Conservation (phyloP, 805 yeast genomes). For the Yamadazyma phyllophila region DNA sequence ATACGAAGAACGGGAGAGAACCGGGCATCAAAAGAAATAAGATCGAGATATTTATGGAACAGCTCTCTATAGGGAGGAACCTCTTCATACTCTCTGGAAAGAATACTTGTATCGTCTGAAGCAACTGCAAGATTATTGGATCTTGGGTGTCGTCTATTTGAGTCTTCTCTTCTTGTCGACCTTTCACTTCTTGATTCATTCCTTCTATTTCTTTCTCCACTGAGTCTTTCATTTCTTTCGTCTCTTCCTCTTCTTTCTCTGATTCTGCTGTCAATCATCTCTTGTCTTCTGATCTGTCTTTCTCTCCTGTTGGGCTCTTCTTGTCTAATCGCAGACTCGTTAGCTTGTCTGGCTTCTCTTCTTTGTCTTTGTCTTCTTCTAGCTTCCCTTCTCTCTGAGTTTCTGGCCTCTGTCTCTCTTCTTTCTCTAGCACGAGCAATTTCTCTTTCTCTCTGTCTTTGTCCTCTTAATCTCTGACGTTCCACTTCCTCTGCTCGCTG, state of each 20-base stretch:
- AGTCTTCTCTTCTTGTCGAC: too few relatives aligned
- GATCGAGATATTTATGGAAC: slow-evolving; percentile 23
- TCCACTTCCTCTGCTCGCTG: slow-evolving; percentile 10
- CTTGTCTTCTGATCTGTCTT: not conserved
- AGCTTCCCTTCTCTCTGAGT: slow-evolving; percentile 2
- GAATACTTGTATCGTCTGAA: not conserved
- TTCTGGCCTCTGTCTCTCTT: not conserved
- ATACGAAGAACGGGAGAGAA: slow-evolving; percentile 24
- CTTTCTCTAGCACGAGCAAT: not conserved
- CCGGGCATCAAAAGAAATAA: slow-evolving; percentile 27
- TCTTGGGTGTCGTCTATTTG: not conserved
- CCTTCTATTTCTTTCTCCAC: slow-evolving; percentile 14
- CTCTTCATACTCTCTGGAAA: slow-evolving; percentile 11
- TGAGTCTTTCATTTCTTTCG: slow-evolving; percentile 1
- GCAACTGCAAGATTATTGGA: not conserved
- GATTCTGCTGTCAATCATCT: not conserved
- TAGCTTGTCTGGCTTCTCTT: not conserved
- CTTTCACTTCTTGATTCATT: slow-evolving; percentile 15
- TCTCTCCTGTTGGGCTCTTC: not conserved
- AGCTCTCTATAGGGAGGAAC: slow-evolving; percentile 26
- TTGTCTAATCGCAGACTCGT: not conserved
- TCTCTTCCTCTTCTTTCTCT: slow-evolving; percentile 4
- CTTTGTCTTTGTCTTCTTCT: slow-evolving; percentile 1
- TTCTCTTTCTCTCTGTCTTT: slow-evolving; percentile 23
- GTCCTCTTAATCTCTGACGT: slow-evolving; percentile 10